A percentile compares a stretch with the other conserved stretches of the same genome.
phyloP scores from a whole-genome alignment of 2,329 filamentous ascomycete species.

The Aspergillus flavus region DNA sequence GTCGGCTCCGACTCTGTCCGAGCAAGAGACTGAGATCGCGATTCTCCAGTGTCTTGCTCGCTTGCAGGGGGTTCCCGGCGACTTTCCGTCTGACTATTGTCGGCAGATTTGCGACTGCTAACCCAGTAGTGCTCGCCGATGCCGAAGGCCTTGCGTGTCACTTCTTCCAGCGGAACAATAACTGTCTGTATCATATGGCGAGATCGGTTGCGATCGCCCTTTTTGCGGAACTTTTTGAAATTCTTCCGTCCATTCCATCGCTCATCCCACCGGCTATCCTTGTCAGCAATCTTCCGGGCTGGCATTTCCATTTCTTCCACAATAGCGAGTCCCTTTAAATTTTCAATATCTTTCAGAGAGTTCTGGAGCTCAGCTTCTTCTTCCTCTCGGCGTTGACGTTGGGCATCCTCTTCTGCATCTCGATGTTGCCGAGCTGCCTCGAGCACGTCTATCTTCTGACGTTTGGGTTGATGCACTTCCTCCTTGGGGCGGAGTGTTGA shows the following conservation, averaged over 20 bases:
- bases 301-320: slow-evolving; percentile 74
- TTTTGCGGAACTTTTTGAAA: slow-evolving; percentile 78
- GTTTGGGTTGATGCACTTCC: slow-evolving; percentile 48
- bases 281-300: slow-evolving; percentile 29
- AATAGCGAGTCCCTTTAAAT: slow-evolving; percentile 73
- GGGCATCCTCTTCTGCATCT: slow-evolving; percentile 54
- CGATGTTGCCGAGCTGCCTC: slow-evolving; percentile 61
- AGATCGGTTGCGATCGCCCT: slow-evolving; percentile 34
- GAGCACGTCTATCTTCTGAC: slow-evolving; percentile 68
- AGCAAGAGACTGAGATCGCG: slow-evolving; percentile 16
- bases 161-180: slow-evolving; percentile 73
- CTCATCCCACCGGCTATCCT: slow-evolving; percentile 74
- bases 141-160: slow-evolving; percentile 70
- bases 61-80: slow-evolving; percentile 15
- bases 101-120: slow-evolving; percentile 39
- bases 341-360: slow-evolving; percentile 64
- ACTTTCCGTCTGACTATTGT: slow-evolving; percentile 25
- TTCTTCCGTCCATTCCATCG: slow-evolving; percentile 94
- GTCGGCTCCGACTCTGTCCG: slow-evolving; percentile 9
- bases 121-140: slow-evolving; percentile 77
- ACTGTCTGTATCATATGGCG: slow-evolving; percentile 55
- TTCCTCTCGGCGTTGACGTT: slow-evolving; percentile 60
- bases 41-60: slow-evolving; percentile 1
- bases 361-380: slow-evolving; percentile 66
- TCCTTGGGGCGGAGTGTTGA: slow-evolving; percentile 22